phyloP scores from a whole-genome alignment of 1,284 basidiomycete species.

The Leccinum griseonigrum region DNA sequence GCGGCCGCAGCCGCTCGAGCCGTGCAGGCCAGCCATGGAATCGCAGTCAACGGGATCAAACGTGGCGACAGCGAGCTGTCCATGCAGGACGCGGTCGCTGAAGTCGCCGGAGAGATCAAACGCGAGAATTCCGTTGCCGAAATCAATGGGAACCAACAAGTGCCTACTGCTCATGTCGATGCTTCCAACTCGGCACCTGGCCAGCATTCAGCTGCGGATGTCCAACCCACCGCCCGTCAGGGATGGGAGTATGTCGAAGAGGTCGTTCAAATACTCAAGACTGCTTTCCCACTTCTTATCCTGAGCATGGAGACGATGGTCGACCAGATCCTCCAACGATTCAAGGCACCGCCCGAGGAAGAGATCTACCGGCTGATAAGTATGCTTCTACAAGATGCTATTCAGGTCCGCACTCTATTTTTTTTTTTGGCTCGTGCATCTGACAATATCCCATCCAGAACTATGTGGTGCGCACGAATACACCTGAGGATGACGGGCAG shows the following conservation, averaged over 20 bases:
- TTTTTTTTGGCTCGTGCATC: not conserved
- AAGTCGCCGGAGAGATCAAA: constrained; percentile 30
- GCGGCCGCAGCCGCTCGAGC: constrained; percentile 37
- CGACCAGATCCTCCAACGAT: constrained; percentile 90
- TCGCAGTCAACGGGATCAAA: constrained; percentile 26
- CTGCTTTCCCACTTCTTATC: constrained; percentile 92
- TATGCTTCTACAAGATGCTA: constrained; percentile 75
- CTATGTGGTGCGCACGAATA: constrained; percentile 68
- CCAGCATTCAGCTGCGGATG: constrained; percentile 31
- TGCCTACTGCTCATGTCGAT: constrained; percentile 16
- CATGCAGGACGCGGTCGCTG: constrained; percentile 35
- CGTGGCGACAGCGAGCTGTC: constrained; percentile 29
- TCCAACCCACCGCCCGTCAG: constrained; percentile 50
- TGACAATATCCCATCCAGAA: constrained; percentile 41
- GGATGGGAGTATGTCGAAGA: constrained; percentile 95
- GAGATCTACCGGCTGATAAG: constrained; percentile 93
- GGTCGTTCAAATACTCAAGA: constrained; percentile 93
- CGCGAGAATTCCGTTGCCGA: constrained; percentile 23
- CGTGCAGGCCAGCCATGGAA: constrained; percentile 25
- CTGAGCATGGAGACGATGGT: constrained; percentile 97
- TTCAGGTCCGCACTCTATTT: constrained; percentile 46
- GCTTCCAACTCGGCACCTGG: constrained; percentile 14
- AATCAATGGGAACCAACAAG: constrained; percentile 25
- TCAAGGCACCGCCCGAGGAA: constrained; percentile 91
- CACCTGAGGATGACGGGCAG: constrained; percentile 75